Evolutionary conservation across 331 rosid species (phyloP), one percentile per base, ranked within the genome.

Genomic region (Quercus lobata): DNA sequence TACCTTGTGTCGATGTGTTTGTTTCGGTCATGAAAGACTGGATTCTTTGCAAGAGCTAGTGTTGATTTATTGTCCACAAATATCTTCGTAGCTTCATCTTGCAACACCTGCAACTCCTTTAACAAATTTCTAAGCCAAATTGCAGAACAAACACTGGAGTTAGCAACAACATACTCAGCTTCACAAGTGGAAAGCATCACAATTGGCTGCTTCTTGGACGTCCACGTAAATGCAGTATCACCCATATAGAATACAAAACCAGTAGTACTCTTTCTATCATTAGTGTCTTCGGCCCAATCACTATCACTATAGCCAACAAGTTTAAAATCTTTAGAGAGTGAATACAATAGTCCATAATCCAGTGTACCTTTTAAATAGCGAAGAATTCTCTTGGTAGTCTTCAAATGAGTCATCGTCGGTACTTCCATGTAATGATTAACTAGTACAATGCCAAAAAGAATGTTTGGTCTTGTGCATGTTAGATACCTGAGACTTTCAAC

Each of bases 391-490:
- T 77, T 77, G 5, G 57, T 17, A 2, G 22, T 21, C 25, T 54
- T 32, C 24, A 70, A 78, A 55, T 78, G 76, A 5, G 81, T 69
- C 1, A 41, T 19, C 37, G 24, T 78, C 35, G 29, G 58, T 19
- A 37, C n/a, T n/a, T 78, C 68, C 60, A 78, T 78, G 10, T 46
- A 46, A 44, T 14, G 74, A 69, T 8, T 69, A 69, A 66, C 49
- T 14, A 34, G n/a, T 17, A 22, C 53, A 34, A 34, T 17, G 7
- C 15, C 25, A 18, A 8, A 34, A 17, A 15, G 25, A 17, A 34
- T 34, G 14, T 69, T 27, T 19, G 7, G 21, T 17, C 25, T 30
- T 35, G 53, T 69, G 54, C 46, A 69, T 7, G 22, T 34, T 16
- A 69, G 44, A 22, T 34, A 69, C 19, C 73, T 16, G n/a, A 69